Base-by-base conservation (phyloP, 2,329 filamentous ascomycete species). In the Aspergillus pseudoviridinutans region DNA sequence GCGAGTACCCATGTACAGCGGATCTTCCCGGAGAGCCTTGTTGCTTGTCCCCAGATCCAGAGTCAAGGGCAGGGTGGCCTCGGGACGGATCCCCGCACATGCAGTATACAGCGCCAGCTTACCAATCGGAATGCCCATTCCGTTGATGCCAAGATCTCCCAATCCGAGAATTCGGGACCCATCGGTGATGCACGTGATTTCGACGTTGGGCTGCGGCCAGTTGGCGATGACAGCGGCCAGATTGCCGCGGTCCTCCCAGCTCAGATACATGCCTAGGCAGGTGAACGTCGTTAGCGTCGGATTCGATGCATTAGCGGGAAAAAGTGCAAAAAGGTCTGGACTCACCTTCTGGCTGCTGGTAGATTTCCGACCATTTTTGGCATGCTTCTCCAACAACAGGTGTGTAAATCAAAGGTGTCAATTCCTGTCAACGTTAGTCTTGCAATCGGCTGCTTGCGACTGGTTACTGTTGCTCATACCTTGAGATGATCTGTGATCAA, bases 101-200 rank as follows among this genome's bases (percentile, higher is more conserved):
- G 89, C 92, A 58, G 91, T 96, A 83, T 99, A 99, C 54, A 99
- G 84, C 62, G 92, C 87, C 61, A 97, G 84, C 81, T 99, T 99
- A 71, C 94, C 94, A 66, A 99, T 93, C 61, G 94, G 92, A 76
- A 99, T 99, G 65, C 94, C 94, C 81, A 97, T 96, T 70, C 94
- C 94, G 76, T 97, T 97, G 65, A 99, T 88, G 66, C 94, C 94
- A 57, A 97, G 84, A 77, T 99, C 94, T 67, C 94, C 94, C 41
- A 99, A 86, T 70, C 94, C 93, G 58, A 87, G 75, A 87, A 88
- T 97, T 64, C 94, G 89, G 51, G 92, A 97, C 60, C 94, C 94
- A 74, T 99, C 94, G 17, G 94, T 97, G 67, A 99, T 88, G 73
- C 96, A 92, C 71, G 92, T 96, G 72, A 99, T 99, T 76, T 97